Conservation (phyloP, 441 rosid genomes). For the Adansonia madagascariensis region DNA sequence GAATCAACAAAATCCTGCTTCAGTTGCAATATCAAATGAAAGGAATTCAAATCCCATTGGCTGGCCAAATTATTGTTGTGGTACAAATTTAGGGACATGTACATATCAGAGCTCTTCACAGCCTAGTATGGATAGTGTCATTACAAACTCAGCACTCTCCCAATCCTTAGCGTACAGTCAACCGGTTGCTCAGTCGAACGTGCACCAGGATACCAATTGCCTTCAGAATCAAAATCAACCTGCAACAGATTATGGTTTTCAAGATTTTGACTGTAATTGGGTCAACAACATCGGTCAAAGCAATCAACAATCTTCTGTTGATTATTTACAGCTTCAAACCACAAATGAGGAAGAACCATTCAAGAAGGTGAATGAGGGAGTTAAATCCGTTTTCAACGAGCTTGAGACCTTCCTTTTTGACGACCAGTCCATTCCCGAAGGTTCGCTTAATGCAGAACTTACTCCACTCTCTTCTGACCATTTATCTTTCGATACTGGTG, state of each 20-base stretch:
- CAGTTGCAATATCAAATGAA: conserved; percentile 32
- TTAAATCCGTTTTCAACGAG: conserved; percentile 32
- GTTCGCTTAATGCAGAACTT: conserved; percentile 29
- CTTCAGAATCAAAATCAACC: conserved; percentile 34
- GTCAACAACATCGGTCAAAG: conserved; percentile 23
- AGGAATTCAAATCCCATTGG: conserved; percentile 27
- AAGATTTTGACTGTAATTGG: conserved; percentile 35
- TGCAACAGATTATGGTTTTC: conserved; percentile 13
- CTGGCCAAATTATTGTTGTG: conserved; percentile 28
- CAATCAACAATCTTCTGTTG: conserved; percentile 34
- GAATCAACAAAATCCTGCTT: conserved; percentile 23
- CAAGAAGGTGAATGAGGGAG: conserved; percentile 29
- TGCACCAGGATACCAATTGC: conserved; percentile 31
- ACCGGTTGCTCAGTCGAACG: conserved; percentile 33
- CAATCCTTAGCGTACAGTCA: conserved; percentile 34
- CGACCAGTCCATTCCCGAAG: conserved; percentile 34
- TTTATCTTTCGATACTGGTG: conserved; percentile 43
- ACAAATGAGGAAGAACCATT: conserved; percentile 30
- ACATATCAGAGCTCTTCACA: conserved; percentile 24
- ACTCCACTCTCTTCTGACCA: conserved; percentile 39
- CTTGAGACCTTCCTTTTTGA: conserved; percentile 48
- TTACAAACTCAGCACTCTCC: conserved; percentile 30
- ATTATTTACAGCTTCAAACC: conserved; percentile 28
- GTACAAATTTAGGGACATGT: conserved; percentile 26
- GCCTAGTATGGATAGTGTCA: conserved; percentile 22